Conservation (phyloP, 768 basidiomycete genomes). For the Termitomyces titanicus region DNA sequence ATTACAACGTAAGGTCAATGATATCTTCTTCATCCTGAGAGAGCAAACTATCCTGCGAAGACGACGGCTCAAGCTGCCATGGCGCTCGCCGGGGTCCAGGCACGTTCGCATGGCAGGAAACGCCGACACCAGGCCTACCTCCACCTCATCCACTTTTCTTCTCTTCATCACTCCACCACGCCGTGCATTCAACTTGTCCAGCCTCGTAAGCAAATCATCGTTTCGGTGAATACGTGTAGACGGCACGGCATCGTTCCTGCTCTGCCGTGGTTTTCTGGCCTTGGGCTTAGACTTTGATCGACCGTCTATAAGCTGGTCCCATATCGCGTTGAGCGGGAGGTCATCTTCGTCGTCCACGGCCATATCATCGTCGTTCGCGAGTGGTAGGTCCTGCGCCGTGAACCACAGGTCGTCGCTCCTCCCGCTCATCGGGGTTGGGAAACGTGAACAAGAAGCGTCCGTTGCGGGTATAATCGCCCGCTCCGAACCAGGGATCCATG, state of each 20-base stretch:
- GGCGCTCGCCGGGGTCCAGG: not conserved
- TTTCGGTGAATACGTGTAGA: not conserved
- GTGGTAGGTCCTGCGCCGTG: too few species aligned
- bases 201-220: not conserved
- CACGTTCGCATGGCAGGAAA: not conserved
- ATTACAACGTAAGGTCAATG: constrained; percentile 7
- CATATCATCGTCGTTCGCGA: too few species aligned
- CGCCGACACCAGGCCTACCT: not conserved
- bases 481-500: not conserved
- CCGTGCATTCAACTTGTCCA: not conserved
- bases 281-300: not conserved
- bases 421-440: not conserved
- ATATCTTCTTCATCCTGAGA: constrained; percentile 5
- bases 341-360: not conserved
- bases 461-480: not conserved
- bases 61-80: constrained; percentile 4
- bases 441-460: not conserved
- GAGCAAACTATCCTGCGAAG: constrained; percentile 6
- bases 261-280: not conserved
- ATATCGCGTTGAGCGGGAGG: not conserved
- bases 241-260: not conserved
- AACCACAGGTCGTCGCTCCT: not conserved
- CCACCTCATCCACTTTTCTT: not conserved
- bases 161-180: not conserved
- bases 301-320: not conserved